Percentiles rank a stretch among this genome's conserved stretches.
These are phyloP conservation scores for Leccinum subrobustum DNA, from an alignment of 1,284 basidiomycete genomes.

Conservation along the genomic window DNA sequence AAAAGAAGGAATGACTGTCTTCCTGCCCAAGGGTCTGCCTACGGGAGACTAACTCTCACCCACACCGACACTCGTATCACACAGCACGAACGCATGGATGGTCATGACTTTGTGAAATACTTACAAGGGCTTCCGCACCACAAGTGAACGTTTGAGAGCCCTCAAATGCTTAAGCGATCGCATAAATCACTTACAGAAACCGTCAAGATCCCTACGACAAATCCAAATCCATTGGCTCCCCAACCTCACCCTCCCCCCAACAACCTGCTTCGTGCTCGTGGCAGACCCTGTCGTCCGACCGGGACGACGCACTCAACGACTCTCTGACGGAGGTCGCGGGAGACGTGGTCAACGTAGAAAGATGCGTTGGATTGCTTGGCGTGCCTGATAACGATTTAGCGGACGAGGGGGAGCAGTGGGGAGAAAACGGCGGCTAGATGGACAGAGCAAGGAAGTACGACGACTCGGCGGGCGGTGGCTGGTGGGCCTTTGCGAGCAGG, in stretches of 20 bases:
- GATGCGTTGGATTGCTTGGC: constrained; percentile 25
- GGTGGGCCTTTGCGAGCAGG: constrained; percentile 60
- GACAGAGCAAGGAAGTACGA: constrained; percentile 12
- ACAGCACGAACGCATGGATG: no score
- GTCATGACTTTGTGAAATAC: no score
- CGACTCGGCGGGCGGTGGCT: constrained; percentile 17
- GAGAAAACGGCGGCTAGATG: not conserved
- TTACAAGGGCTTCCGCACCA: no score
- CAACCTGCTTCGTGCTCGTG: not conserved
- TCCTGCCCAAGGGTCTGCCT: no score
- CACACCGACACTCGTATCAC: no score
- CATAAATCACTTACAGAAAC: no score
- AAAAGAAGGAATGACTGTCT: no score
- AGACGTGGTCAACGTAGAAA: constrained; percentile 75
- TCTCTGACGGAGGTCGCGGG: constrained; percentile 64
- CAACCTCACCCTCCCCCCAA: not conserved
- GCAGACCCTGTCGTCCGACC: constrained; percentile 54
- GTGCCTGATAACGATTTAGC: constrained; percentile 5
- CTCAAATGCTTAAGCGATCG: no score
- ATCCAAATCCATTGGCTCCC: not conserved
- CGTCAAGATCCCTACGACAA: not conserved
- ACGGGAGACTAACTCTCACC: no score
- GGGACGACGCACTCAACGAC: constrained; percentile 84
- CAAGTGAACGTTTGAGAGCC: no score
- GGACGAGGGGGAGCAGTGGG: not conserved